Conservation (phyloP, 2,329 filamentous ascomycete genomes). For the Metarhizium humberi region DNA sequence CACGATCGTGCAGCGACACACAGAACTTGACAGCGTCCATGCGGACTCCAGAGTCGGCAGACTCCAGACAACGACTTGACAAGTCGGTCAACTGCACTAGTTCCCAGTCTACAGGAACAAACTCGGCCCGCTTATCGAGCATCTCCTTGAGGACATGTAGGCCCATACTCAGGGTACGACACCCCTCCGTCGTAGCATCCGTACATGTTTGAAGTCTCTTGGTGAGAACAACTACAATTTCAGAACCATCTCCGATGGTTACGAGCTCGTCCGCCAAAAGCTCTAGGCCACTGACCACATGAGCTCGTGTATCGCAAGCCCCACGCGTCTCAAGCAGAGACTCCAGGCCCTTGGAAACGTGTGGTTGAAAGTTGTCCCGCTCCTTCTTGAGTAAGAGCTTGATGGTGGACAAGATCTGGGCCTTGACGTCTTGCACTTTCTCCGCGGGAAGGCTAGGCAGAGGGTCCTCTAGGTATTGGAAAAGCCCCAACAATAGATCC, state of each 20-base stretch:
- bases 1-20: constrained; percentile 55
- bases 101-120: constrained; percentile 41
- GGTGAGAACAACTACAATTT: constrained; percentile 47
- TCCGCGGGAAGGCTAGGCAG: constrained; percentile 45
- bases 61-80: constrained; percentile 49
- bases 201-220: constrained; percentile 33
- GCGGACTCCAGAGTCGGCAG: constrained; percentile 50
- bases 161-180: constrained; percentile 50
- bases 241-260: constrained; percentile 51
- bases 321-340: constrained; percentile 56
- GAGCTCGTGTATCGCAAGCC: constrained; percentile 57
- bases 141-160: constrained; percentile 53
- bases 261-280: constrained; percentile 65
- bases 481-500: constrained; percentile 55
- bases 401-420: constrained; percentile 65
- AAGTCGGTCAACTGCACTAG: constrained; percentile 41
- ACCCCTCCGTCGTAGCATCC: constrained; percentile 34
- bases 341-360: constrained; percentile 59
- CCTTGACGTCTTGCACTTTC: constrained; percentile 63
- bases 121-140: constrained; percentile 39
- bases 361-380: constrained; percentile 54
- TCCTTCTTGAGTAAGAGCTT: constrained; percentile 62
- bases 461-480: constrained; percentile 61
- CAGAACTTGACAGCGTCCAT: constrained; percentile 78
- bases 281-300: constrained; percentile 67